These are phyloP conservation scores for Phytophthora fragariaefolia DNA, from an alignment of 352 stramenopile genomes.

Conservation along the genomic window DNA sequence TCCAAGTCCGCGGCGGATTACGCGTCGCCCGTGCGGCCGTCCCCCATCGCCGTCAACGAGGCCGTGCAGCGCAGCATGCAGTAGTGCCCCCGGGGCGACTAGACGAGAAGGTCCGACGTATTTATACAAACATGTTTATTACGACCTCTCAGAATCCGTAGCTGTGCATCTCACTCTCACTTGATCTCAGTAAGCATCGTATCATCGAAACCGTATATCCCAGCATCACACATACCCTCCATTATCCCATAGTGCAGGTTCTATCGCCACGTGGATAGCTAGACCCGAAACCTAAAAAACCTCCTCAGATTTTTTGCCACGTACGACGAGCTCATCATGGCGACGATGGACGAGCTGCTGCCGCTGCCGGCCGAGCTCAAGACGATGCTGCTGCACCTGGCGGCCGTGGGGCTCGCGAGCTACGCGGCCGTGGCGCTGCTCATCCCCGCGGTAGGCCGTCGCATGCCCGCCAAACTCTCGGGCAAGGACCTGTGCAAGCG, in stretches of 20 bases:
- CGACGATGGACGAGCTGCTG: slow-evolving; percentile 26
- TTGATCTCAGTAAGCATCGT: not conserved
- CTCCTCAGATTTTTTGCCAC: slow-evolving; percentile 14
- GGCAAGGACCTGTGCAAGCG: slow-evolving; percentile 95
- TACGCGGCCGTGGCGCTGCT: slow-evolving; percentile 68
- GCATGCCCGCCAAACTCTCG: slow-evolving; percentile 84
- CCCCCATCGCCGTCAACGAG: slow-evolving; percentile 29
- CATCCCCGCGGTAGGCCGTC: slow-evolving; percentile 62
- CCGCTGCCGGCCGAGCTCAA: slow-evolving; percentile 44
- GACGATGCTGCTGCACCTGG: slow-evolving; percentile 55
- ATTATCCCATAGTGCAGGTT: not conserved
- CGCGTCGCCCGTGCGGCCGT: slow-evolving; percentile 12
- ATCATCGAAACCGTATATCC: not conserved
- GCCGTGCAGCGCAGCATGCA: slow-evolving; percentile 20
- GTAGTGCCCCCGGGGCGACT: slow-evolving; percentile 1
- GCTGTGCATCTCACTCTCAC: not conserved
- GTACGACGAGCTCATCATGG: slow-evolving; percentile 20
- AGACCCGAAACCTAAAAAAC: slow-evolving; percentile 4
- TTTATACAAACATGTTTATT: slow-evolving; percentile 34
- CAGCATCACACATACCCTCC: not conserved
- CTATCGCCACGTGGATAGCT: not conserved
- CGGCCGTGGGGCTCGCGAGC: slow-evolving; percentile 59
- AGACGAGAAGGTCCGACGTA: slow-evolving; percentile 14
- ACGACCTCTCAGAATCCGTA: not conserved
- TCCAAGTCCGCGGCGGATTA: slow-evolving; percentile 29